Evolutionary conservation across 257 asterid genomes (phyloP).

Genomic region (Cinchona pubescens): DNA sequence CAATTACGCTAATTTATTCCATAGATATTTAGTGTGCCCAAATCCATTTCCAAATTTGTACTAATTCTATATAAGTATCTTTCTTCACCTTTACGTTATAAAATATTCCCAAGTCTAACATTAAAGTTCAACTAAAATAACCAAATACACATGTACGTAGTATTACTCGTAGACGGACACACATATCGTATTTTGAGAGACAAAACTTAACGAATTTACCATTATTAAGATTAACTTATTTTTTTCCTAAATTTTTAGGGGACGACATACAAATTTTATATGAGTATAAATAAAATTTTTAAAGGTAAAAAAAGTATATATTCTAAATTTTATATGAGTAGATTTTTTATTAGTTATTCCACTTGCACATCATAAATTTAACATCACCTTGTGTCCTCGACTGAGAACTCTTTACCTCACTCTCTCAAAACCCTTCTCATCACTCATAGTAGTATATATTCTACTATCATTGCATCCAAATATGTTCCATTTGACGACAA

Average conservation of each 20-base stretch:
- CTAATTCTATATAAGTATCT: not conserved
- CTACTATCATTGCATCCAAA: constrained; percentile 6
- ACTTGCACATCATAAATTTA: constrained; percentile 8
- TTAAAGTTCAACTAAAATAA: constrained; percentile 10
- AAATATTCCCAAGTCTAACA: constrained; percentile 22
- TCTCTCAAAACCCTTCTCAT: not conserved
- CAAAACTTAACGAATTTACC: too few relatives aligned
- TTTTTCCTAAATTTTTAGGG: too few relatives aligned
- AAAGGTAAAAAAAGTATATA: too few relatives aligned
- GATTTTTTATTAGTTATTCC: too few relatives aligned
- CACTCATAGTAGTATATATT: too few relatives aligned
- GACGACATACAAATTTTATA: too few relatives aligned
- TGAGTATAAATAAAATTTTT: too few relatives aligned
- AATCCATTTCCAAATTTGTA: not conserved
- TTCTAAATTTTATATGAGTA: too few relatives aligned
- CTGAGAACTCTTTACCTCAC: too few relatives aligned
- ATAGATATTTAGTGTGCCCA: not conserved
- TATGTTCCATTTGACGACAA: constrained; percentile 40
- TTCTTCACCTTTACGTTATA: constrained; percentile 14
- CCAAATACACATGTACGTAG: not conserved
- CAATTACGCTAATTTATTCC: not conserved
- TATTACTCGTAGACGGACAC: too few relatives aligned
- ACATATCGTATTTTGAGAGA: too few relatives aligned
- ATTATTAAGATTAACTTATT: too few relatives aligned
- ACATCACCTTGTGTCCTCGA: constrained; percentile 7